Evolutionary conservation across 768 basidiomycete species (phyloP).

Genomic region (Cyclocybe aegerita): DNA sequence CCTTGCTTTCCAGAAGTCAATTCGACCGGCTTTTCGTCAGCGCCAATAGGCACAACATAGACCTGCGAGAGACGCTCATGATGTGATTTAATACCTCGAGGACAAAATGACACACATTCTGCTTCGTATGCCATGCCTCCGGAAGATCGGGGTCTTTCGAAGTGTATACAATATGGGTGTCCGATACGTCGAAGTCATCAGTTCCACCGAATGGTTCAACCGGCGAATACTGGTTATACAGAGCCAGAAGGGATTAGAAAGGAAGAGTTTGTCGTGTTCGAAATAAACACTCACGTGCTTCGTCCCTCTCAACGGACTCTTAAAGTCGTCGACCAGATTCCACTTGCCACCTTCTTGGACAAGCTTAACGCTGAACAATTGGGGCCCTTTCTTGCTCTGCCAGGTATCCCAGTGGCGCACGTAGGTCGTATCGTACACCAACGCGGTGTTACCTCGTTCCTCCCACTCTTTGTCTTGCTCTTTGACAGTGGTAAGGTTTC

Average conservation of each 20-base stretch:
- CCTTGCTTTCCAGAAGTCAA: slow-evolving; percentile 86
- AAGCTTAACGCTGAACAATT: slow-evolving; percentile 72
- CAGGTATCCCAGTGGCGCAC: slow-evolving; percentile 83
- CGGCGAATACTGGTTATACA: slow-evolving; percentile 52
- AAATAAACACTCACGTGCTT: slow-evolving; percentile 53
- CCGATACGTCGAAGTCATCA: slow-evolving; percentile 77
- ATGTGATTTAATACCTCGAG: not conserved
- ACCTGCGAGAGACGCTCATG: slow-evolving; percentile 40
- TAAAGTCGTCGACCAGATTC: slow-evolving; percentile 50
- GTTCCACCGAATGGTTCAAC: slow-evolving; percentile 88
- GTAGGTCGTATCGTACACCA: slow-evolving; percentile 67
- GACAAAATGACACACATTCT: slow-evolving; percentile 52
- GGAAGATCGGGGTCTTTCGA: slow-evolving; percentile 80
- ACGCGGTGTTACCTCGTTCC: slow-evolving; percentile 68
- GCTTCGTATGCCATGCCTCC: slow-evolving; percentile 85
- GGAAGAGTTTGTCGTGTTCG: not conserved
- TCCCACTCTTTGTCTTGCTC: slow-evolving; percentile 73
- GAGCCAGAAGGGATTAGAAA: not conserved
- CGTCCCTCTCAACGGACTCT: slow-evolving; percentile 65
- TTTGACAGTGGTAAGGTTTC: slow-evolving; percentile 64
- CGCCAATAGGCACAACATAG: slow-evolving; percentile 63
- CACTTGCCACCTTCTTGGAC: slow-evolving; percentile 50
- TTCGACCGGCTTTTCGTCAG: slow-evolving; percentile 51
- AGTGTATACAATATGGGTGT: slow-evolving; percentile 73
- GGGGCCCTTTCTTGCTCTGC: slow-evolving; percentile 66